Percentiles rank a stretch among this genome's conserved stretches.
Conservation (phyloP, 331 rosid species). For the Pyrus hybrid region DNA sequence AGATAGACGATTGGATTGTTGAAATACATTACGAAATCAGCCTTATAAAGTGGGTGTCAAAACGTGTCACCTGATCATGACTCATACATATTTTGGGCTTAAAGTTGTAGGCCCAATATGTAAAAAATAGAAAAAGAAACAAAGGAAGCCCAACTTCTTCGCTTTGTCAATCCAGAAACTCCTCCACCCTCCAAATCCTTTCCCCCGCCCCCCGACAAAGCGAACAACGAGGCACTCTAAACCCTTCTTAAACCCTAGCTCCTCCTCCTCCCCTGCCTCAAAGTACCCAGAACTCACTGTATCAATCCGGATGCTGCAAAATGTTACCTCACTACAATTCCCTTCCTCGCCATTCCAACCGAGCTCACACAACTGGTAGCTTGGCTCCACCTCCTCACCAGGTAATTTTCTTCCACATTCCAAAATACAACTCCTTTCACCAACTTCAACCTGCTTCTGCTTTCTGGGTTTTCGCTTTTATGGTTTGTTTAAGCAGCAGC, state of each 20-base stretch:
- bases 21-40: too few species aligned
- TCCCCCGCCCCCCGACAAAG: neutral
- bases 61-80: neutral
- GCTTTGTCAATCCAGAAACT: neutral
- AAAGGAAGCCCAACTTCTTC: neutral
- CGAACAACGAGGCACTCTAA: neutral
- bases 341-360: constrained; percentile 10
- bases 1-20: too few species aligned
- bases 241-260: constrained; percentile 6
- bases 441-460: neutral
- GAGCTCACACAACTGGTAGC: neutral
- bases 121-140: too few species aligned
- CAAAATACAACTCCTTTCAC: neutral
- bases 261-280: neutral
- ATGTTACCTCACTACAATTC: constrained; percentile 15
- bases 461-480: neutral
- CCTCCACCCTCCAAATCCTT: neutral
- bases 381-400: constrained; percentile 20
- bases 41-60: neutral
- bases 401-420: constrained; percentile 8
- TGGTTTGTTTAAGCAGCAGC: neutral
- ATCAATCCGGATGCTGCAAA: neutral
- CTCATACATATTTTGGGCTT: neutral
- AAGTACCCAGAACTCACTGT: neutral
- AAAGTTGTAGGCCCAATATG: neutral